phyloP scores from a whole-genome alignment of 2,329 filamentous ascomycete genomes.

The Ramichloridium luteum region DNA sequence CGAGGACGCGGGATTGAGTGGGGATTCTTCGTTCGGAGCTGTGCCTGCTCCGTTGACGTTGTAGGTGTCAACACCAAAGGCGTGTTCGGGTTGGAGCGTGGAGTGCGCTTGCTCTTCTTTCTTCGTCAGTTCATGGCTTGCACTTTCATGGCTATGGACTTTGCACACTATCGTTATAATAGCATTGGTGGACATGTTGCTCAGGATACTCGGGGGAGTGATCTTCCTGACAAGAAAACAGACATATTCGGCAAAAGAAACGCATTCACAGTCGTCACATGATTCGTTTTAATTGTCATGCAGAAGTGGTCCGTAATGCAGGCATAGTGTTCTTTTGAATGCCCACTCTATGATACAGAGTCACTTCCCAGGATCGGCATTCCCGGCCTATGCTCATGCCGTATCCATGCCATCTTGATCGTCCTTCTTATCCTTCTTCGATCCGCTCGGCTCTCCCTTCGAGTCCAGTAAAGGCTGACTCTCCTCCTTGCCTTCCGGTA shows the following conservation, averaged over 20 bases:
- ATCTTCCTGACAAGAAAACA: too few species aligned
- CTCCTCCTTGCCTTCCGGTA: conserved; percentile 51
- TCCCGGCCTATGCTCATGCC: conserved; percentile 13
- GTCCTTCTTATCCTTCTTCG: conserved; percentile 13
- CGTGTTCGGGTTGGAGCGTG: too few species aligned
- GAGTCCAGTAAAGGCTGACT: conserved; percentile 37
- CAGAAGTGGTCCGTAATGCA: too few species aligned
- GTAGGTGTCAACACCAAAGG: conserved; percentile 10
- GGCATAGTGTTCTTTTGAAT: conserved; percentile 1
- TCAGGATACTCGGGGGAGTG: conserved; percentile 1
- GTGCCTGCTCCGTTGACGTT: conserved; percentile 22
- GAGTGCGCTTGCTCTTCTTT: background rate
- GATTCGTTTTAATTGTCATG: too few species aligned
- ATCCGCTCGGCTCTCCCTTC: conserved; percentile 15
- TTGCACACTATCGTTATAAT: background rate
- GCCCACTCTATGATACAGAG: background rate
- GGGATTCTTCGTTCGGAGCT: conserved; percentile 24
- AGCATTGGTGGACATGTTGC: background rate
- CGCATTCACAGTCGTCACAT: too few species aligned
- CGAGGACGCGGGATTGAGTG: conserved; percentile 23
- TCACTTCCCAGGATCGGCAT: too few species aligned
- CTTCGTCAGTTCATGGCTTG: background rate
- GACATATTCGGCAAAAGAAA: too few species aligned
- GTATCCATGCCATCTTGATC: conserved; percentile 24
- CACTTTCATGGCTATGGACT: background rate